These are phyloP conservation scores for Manihot esculenta DNA, from an alignment of 441 rosid species.

Conservation along the genomic window DNA sequence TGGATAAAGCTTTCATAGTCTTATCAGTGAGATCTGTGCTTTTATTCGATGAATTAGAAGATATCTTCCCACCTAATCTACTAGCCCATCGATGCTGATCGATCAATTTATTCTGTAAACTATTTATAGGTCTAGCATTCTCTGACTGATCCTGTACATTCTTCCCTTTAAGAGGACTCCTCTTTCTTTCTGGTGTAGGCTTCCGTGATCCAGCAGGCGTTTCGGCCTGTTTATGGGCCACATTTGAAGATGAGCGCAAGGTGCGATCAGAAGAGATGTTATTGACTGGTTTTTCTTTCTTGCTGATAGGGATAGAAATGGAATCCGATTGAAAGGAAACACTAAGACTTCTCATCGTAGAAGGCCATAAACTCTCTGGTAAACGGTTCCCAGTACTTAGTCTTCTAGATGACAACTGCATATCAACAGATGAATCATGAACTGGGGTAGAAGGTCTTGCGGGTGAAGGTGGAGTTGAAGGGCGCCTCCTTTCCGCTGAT, in stretches of 20 bases:
- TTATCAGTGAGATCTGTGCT: constrained; percentile 66
- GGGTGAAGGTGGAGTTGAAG: constrained; percentile 72
- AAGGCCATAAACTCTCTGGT: constrained; percentile 97
- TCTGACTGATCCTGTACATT: constrained; percentile 76
- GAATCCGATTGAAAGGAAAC: constrained; percentile 92
- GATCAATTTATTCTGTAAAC: constrained; percentile 61
- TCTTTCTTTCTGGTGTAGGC: constrained; percentile 75
- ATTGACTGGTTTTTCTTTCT: constrained; percentile 76
- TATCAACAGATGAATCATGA: constrained; percentile 54
- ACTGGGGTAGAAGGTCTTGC: constrained; percentile 69
- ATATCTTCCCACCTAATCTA: constrained; percentile 61
- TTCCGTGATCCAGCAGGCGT: constrained; percentile 52
- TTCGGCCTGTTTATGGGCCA: constrained; percentile 64
- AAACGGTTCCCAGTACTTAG: constrained; percentile 53
- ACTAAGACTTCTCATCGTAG: constrained; percentile 97
- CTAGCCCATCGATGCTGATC: constrained; percentile 97
- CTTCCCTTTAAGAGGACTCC: constrained; percentile 82
- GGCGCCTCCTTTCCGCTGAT: constrained; percentile 90
- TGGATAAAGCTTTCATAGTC: constrained; percentile 38
- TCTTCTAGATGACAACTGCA: constrained; percentile 58
- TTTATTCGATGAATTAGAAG: constrained; percentile 48
- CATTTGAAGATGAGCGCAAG: constrained; percentile 80
- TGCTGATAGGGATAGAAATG: constrained; percentile 74
- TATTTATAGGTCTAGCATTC: constrained; percentile 85
- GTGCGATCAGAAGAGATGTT: constrained; percentile 63